Conservation (phyloP, 2,329 filamentous ascomycete genomes). For the Fusarium napiforme region DNA sequence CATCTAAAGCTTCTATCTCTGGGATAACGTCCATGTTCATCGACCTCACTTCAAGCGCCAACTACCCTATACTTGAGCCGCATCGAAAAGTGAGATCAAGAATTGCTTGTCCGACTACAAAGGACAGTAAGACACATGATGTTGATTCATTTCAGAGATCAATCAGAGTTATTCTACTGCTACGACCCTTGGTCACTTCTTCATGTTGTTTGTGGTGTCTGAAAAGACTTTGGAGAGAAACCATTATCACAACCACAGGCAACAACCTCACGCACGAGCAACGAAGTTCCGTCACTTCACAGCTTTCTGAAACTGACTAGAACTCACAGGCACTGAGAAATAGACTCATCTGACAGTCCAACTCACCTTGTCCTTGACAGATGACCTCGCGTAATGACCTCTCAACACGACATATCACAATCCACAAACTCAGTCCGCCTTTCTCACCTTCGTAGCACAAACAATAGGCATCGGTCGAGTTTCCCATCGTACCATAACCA, state of each 20-base stretch:
- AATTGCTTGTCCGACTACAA: neutral
- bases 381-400: conserved; percentile 5
- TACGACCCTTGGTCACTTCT: neutral
- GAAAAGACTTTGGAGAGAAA: neutral
- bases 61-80: neutral
- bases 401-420: conserved; percentile 5
- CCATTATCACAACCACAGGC: neutral
- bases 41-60: neutral
- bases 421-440: neutral
- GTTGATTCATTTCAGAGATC: rapidly evolving
- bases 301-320: neutral
- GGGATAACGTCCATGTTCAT: too few species aligned
- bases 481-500: neutral
- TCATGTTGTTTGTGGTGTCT: too few species aligned
- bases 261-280: neutral
- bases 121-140: neutral
- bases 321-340: neutral
- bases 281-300: neutral
- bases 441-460: neutral
- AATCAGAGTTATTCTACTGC: rapidly evolving
- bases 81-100: neutral
- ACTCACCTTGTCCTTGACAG: neutral
- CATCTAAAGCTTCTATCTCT: too few species aligned
- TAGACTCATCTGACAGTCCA: neutral
- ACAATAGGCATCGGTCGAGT: conserved; percentile 11